These are phyloP conservation scores for Phtheirospermum japonicum DNA, from an alignment of 257 asterid genomes.

Conservation along the genomic window DNA sequence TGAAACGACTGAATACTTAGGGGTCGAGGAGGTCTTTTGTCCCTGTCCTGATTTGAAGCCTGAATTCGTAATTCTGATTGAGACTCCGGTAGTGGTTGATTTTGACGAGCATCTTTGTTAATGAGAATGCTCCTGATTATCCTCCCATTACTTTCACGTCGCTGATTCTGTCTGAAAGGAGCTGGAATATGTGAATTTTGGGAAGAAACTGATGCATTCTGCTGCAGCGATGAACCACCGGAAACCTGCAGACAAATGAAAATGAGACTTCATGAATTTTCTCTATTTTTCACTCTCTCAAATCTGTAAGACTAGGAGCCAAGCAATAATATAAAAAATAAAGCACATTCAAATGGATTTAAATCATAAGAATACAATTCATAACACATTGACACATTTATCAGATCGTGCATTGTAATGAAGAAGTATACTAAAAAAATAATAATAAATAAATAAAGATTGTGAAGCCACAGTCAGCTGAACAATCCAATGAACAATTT, in stretches of 20 bases:
- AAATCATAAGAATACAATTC: not conserved
- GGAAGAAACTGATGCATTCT: constrained; percentile 36
- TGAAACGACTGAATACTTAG: constrained; percentile 44
- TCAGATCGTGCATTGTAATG: not conserved
- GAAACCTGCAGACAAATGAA: constrained; percentile 28
- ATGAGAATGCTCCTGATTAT: constrained; percentile 62
- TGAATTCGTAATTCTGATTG: constrained; percentile 45
- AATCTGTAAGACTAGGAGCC: not conserved
- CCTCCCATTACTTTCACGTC: constrained; percentile 64
- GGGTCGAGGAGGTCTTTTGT: constrained; percentile 63
- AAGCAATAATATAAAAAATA: not conserved
- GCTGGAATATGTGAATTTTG: constrained; percentile 39
- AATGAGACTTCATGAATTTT: not conserved
- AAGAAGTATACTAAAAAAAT: not conserved
- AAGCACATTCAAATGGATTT: constrained; percentile 14
- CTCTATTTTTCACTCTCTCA: not conserved
- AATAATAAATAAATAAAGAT: too few species aligned
- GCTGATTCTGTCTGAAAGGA: constrained; percentile 47
- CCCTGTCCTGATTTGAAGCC: constrained; percentile 44
- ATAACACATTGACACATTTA: not conserved
- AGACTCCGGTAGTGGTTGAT: constrained; percentile 39
- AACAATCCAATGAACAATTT: too few species aligned
- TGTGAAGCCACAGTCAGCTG: not conserved
- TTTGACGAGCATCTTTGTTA: constrained; percentile 48
- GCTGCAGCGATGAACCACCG: constrained; percentile 41